Base-by-base conservation (phyloP, 495 filamentous ascomycete genomes). In the Penicillium ochrochloron region DNA sequence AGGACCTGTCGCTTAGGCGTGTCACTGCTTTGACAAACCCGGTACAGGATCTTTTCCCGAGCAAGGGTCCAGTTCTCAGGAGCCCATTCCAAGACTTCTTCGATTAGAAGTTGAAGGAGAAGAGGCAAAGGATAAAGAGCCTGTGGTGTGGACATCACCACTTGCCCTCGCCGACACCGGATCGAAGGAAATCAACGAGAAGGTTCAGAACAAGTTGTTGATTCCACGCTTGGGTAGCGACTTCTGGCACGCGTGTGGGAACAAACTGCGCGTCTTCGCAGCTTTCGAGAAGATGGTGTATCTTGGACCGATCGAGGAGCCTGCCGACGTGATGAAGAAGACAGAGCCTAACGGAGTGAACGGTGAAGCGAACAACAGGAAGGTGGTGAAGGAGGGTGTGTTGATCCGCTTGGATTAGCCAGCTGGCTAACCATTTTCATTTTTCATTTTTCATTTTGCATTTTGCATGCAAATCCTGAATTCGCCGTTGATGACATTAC, bases 261-360 rank as follows among this genome's bases (percentile, higher is more conserved):
- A 93, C 67, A 85, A 80, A 60, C 68, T 92, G 67, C 80, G 89
- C 17, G 84, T 89, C 5, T 89, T 89, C 76, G 88, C 87, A 4
- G 89, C 85, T 4, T 67, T 82, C 25, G 88, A 90, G 74, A 78
- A 77, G 12, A 73, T 88, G 3, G 17, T 86, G 80, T 58, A 66
- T 73, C 25, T 68, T 75, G 80, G 66, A 66, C 41, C 15, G 14
- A 19, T 17, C 8, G 5, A 15, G 15, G 31, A 48, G 19, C 25
- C 25, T 4, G 31, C 8, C 14, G n/a, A 11, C 4, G 6, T 6
- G 27, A 9, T n/a, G 27, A 27, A 23, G 9, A 31, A 48, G 8
- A 25, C 14, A 0, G 29, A 10, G 15, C 33, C 17, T 5, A 46
- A 46, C 5, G n/a, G 9, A 14, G 44, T 12, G 10, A 11, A 21